phyloP scores from a whole-genome alignment of 2,329 filamentous ascomycete genomes.

The Penicillium vulpinum region DNA sequence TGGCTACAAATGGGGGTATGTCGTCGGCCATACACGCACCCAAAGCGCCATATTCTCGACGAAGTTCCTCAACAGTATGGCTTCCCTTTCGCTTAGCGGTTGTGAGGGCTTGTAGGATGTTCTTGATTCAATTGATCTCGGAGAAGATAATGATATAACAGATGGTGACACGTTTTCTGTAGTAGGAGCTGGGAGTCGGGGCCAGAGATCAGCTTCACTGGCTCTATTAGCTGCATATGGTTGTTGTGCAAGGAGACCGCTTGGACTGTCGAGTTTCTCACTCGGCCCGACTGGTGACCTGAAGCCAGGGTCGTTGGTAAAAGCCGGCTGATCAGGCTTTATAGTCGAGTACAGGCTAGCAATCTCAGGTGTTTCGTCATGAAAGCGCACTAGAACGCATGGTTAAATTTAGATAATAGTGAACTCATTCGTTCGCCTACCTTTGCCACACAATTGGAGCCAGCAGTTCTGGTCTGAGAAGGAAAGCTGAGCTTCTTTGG shows the following conservation, averaged over 20 bases:
- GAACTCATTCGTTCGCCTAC: slow-evolving; percentile 4
- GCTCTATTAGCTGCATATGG: background rate
- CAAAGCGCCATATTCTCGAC: slow-evolving; percentile 37
- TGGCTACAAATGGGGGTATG: background rate
- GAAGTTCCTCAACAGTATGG: slow-evolving; percentile 30
- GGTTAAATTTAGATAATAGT: background rate
- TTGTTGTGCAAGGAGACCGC: background rate
- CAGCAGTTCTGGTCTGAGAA: slow-evolving; percentile 19
- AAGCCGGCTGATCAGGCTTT: background rate
- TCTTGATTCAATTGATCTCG: background rate
- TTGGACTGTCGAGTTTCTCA: background rate
- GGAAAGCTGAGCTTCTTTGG: slow-evolving; percentile 9
- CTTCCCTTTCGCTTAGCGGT: slow-evolving; percentile 21
- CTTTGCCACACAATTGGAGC: slow-evolving; percentile 16
- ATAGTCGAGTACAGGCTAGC: slow-evolving; percentile 14
- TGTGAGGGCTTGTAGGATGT: slow-evolving; percentile 2
- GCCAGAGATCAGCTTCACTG: background rate
- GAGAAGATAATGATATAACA: slow-evolving; percentile 5
- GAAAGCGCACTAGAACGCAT: slow-evolving; percentile 18
- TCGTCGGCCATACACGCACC: slow-evolving; percentile 16
- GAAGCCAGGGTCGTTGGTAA: background rate
- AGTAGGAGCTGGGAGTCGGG: background rate
- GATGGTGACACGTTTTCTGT: slow-evolving; percentile 6
- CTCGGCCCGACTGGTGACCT: background rate
- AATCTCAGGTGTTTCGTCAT: slow-evolving; percentile 25